Evolutionary conservation across 2,329 filamentous ascomycete genomes (phyloP).

Genomic region (Fusarium sacchari): DNA sequence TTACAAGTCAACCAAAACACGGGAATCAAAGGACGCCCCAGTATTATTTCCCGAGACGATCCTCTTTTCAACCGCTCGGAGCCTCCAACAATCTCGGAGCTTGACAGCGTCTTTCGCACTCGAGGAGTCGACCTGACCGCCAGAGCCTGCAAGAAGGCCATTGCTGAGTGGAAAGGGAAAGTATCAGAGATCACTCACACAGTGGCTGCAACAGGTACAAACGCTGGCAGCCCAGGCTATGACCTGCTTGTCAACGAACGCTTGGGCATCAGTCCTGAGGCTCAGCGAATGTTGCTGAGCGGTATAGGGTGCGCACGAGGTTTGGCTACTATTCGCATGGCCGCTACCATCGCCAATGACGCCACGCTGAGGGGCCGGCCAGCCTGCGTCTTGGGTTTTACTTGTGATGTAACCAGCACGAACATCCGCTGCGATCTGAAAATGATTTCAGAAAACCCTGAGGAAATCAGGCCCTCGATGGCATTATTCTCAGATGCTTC

Average conservation of each 20-base stretch:
- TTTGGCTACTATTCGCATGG: conserved; percentile 1
- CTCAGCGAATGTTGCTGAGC: conserved; percentile 5
- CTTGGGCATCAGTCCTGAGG: background rate
- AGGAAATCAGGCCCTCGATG: conserved; percentile 1
- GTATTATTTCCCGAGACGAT: background rate
- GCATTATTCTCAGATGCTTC: conserved; percentile 6
- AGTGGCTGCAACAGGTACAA: conserved; percentile 3
- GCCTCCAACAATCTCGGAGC: conserved; percentile 1
- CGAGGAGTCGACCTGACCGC: background rate
- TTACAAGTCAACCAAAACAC: conserved; percentile 1
- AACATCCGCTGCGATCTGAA: conserved; percentile 4
- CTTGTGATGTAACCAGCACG: conserved; percentile 3
- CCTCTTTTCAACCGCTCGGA: conserved; percentile 2
- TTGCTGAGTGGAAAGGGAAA: background rate
- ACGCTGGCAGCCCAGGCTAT: background rate
- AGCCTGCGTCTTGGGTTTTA: conserved; percentile 3
- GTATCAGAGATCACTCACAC: conserved; percentile 3
- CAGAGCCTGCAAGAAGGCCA: conserved; percentile 2
- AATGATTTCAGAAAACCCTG: background rate
- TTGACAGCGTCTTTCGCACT: conserved; percentile 4
- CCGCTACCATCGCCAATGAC: conserved; percentile 2
- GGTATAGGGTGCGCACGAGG: conserved; percentile 4
- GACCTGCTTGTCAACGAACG: conserved; percentile 2
- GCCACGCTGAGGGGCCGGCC: conserved; percentile 1
- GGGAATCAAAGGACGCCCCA: background rate